Percentiles rank a stretch among this genome's conserved stretches.
These are phyloP conservation scores for Vaccinium myrtillus DNA, from an alignment of 148 eudicot species.

Conservation along the genomic window DNA sequence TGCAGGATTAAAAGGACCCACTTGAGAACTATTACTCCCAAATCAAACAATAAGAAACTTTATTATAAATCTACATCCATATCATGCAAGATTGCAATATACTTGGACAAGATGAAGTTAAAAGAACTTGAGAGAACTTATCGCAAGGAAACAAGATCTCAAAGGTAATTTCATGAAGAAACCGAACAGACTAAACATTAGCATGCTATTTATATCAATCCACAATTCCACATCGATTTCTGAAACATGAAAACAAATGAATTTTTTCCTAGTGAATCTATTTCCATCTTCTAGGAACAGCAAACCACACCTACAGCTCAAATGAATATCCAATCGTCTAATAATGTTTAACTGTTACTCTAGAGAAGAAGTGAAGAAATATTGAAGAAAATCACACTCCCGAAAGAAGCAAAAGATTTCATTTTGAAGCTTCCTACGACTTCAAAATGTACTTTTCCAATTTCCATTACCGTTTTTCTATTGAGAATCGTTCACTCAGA, in stretches of 20 bases:
- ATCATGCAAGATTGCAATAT: background rate
- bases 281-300: background rate
- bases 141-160: background rate
- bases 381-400: background rate
- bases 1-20: background rate
- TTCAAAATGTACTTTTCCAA: slow-evolving; percentile 2
- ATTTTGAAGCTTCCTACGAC: background rate
- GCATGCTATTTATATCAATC: no score
- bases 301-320: background rate
- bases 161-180: background rate
- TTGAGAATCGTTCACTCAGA: background rate
- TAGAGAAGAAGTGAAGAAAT: no score
- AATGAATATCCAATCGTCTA: slow-evolving; percentile 3
- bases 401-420: background rate
- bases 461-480: background rate
- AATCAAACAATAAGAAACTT: background rate
- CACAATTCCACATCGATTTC: background rate
- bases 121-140: background rate
- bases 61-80: background rate
- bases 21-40: background rate
- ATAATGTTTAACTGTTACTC: background rate
- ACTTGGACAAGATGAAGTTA: background rate
- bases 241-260: background rate
- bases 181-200: background rate
- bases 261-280: background rate